Conservation (phyloP, 1,284 basidiomycete species). For the Ustilago tritici region DNA sequence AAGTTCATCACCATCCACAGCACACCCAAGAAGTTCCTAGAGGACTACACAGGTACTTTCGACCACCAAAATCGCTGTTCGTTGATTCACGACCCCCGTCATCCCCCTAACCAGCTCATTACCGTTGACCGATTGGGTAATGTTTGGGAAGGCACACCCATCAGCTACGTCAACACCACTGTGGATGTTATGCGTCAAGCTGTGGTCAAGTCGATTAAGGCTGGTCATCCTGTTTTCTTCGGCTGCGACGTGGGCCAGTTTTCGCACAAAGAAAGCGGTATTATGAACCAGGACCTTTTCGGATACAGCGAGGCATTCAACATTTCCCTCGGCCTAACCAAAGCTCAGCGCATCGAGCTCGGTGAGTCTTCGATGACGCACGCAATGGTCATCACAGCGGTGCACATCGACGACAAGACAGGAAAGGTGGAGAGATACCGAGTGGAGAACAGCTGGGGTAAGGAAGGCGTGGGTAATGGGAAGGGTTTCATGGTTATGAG, state of each 20-base stretch:
- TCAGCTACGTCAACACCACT: constrained; percentile 88
- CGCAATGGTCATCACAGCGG: constrained; percentile 73
- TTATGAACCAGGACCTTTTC: constrained; percentile 87
- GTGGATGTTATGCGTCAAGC: constrained; percentile 82
- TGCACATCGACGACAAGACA: constrained; percentile 66
- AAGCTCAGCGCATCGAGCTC: constrained; percentile 84
- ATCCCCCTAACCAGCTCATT: constrained; percentile 84
- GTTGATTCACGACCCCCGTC: constrained; percentile 93
- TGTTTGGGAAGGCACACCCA: constrained; percentile 84
- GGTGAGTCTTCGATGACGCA: constrained; percentile 90
- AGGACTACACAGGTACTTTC: constrained; percentile 68
- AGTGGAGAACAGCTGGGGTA: constrained; percentile 94
- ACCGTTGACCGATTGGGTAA: constrained; percentile 93
- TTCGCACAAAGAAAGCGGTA: constrained; percentile 74
- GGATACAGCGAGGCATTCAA: constrained; percentile 76
- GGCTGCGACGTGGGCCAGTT: constrained; percentile 87
- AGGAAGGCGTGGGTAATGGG: constrained; percentile 76
- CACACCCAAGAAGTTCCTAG: constrained; percentile 80
- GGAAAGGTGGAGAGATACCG: constrained; percentile 87
- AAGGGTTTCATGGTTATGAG: constrained; percentile 90
- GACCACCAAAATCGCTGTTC: constrained; percentile 83
- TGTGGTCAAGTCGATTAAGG: constrained; percentile 78
- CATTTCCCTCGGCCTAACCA: constrained; percentile 76
- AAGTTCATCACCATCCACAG: constrained; percentile 81
- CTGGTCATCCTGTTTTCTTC: constrained; percentile 91